phyloP scores from a whole-genome alignment of 495 filamentous ascomycete genomes.

The Neurospora sp. region DNA sequence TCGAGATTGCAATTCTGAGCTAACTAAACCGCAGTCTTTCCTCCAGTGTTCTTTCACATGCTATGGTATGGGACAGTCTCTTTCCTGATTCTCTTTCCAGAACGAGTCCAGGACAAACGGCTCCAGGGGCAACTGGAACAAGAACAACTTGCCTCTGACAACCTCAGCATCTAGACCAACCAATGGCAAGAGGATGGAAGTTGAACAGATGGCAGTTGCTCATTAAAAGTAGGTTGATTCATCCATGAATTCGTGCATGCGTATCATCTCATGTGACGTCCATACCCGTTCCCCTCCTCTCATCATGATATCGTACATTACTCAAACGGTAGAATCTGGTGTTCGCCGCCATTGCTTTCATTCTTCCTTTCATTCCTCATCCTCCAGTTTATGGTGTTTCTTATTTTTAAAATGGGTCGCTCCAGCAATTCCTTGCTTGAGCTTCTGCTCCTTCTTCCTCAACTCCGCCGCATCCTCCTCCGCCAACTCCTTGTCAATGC shows the following conservation, averaged over 20 bases:
- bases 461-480: conserved; percentile 15
- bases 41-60: background rate
- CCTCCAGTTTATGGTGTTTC: background rate
- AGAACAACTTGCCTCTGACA: background rate
- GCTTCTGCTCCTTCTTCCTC: conserved; percentile 10
- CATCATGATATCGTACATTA: background rate
- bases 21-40: background rate
- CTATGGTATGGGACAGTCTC: background rate
- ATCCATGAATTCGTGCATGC: background rate
- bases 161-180: background rate
- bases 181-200: background rate
- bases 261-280: background rate
- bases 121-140: background rate
- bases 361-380: background rate
- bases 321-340: background rate
- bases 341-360: background rate
- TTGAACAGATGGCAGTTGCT: background rate
- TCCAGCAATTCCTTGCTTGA: background rate
- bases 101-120: background rate
- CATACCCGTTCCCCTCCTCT: background rate
- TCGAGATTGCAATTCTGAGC: background rate
- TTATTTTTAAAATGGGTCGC: background rate
- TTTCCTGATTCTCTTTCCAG: background rate
- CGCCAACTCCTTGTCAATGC: conserved; percentile 18
- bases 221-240: background rate